phyloP scores from a whole-genome alignment of 2,329 filamentous ascomycete species.

The Fusarium nodosum region DNA sequence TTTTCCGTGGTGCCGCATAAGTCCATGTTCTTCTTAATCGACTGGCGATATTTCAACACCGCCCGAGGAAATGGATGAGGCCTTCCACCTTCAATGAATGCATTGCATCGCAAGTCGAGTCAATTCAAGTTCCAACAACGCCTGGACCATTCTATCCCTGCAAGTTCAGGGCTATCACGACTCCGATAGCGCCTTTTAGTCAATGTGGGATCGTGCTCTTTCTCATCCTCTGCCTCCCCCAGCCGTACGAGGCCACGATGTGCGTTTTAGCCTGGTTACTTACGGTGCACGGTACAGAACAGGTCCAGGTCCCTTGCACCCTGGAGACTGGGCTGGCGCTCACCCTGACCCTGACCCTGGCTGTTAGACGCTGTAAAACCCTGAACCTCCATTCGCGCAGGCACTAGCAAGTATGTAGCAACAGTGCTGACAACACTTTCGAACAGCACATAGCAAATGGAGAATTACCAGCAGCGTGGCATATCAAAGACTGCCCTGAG shows the following conservation, averaged over 20 bases:
- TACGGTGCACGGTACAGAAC: slow-evolving; percentile 15
- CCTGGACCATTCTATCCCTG: slow-evolving; percentile 10
- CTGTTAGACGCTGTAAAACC: slow-evolving; percentile 26
- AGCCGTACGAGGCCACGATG: slow-evolving; percentile 41
- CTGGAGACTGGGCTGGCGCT: neutral
- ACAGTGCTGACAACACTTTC: slow-evolving; percentile 26
- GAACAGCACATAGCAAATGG: slow-evolving; percentile 38
- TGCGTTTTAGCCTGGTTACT: slow-evolving; percentile 15
- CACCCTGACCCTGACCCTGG: slow-evolving; percentile 5
- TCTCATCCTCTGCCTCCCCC: slow-evolving; percentile 24
- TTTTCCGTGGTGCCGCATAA: slow-evolving; percentile 24
- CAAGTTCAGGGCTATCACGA: slow-evolving; percentile 10
- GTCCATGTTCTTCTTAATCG: slow-evolving; percentile 3
- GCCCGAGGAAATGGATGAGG: slow-evolving; percentile 35
- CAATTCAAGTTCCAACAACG: slow-evolving; percentile 1
- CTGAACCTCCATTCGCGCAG: slow-evolving; percentile 25
- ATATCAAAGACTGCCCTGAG: slow-evolving; percentile 34
- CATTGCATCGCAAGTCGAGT: slow-evolving; percentile 9
- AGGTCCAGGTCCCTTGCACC: slow-evolving; percentile 31
- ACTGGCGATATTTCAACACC: slow-evolving; percentile 1
- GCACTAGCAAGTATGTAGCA: slow-evolving; percentile 15
- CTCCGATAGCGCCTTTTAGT: slow-evolving; percentile 22
- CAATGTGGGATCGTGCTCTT: slow-evolving; percentile 38
- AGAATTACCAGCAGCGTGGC: slow-evolving; percentile 35
- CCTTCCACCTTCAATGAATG: slow-evolving; percentile 26